Percentiles rank a stretch among this genome's conserved stretches.
phyloP scores from a whole-genome alignment of 495 filamentous ascomycete species.

The Aspergillus baeticus region DNA sequence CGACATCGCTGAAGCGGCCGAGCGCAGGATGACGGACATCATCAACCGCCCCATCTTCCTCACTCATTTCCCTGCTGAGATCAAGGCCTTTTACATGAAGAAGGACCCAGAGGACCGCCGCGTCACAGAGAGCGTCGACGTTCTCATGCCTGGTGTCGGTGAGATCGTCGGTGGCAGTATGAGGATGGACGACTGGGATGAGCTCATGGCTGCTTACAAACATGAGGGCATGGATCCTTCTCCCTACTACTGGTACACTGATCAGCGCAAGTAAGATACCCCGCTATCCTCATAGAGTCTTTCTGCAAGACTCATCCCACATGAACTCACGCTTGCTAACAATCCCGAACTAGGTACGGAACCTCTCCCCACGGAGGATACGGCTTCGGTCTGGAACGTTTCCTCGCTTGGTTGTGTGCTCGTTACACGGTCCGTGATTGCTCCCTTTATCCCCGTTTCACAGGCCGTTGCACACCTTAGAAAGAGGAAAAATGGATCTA shows the following conservation, averaged over 20 bases:
- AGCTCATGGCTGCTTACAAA: constrained; percentile 85
- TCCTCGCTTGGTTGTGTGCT: constrained; percentile 93
- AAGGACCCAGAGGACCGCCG: constrained; percentile 77
- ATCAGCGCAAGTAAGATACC: constrained; percentile 86
- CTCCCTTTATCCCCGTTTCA: constrained; percentile 91
- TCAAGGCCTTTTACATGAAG: constrained; percentile 99
- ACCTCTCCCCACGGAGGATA: constrained; percentile 94
- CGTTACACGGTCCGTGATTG: constrained; percentile 88
- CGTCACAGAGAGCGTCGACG: constrained; percentile 96
- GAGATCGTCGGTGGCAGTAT: constrained; percentile 97
- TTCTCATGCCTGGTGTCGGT: constrained; percentile 93
- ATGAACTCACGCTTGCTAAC: constrained; percentile 1
- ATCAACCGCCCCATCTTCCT: constrained; percentile 95
- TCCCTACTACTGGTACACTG: constrained; percentile 98
- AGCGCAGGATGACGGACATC: constrained; percentile 94
- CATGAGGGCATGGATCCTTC: constrained; percentile 80
- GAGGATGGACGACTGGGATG: constrained; percentile 92
- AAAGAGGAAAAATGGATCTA: constrained; percentile 6
- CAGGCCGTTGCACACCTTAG: constrained; percentile 88
- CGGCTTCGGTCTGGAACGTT: constrained; percentile 91
- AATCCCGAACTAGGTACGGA: constrained; percentile 65
- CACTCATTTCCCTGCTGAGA: constrained; percentile 93
- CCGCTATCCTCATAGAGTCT: background rate
- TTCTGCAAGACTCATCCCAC: too few relatives aligned
- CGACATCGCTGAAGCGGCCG: constrained; percentile 97